Base-by-base conservation (phyloP, 2,329 filamentous ascomycete species). In the Ambrosiella beaveri region DNA sequence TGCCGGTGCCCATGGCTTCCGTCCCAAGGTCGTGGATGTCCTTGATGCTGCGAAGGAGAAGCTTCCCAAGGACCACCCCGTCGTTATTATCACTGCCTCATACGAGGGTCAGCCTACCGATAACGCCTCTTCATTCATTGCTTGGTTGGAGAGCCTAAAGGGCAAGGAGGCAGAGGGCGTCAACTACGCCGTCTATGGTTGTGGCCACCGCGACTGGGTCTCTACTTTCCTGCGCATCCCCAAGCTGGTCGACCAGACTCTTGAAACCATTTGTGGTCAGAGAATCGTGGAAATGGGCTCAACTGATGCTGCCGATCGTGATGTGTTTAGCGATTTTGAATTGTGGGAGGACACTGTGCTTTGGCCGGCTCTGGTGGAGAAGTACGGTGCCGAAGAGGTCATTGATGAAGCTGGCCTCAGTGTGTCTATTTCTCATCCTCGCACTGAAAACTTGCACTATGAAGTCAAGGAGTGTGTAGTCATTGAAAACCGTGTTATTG, bases 101-200 rank as follows among this genome's bases (percentile, higher is more conserved):
- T 90, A 89, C 63, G 85, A 90, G 64, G 86, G 86, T 0, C 75
- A 86, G 57, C 82, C 86, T 0, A 79, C 85, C 0, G 83, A 87
- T 61, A 88, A 90, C 61, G 86, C 85, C 0, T 74, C 71, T 0
- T 75, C 79, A 54, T 89, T 89, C 64, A 75, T 83, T 27, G 71
- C 75, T 15, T 89, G 85, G 85, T 67, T 88, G 5, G 73, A 80
- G 62, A 71, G 65, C 11, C 69, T 78, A 9, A 71, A 76, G 58
- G 73, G 70, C 7, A 69, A 75, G 2, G 71, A 75, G 55, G 66
- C 86, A 19, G 70, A 78, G 7, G 75, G 74, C 7, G 75, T 84
- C 0, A 71, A 76, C 1, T 89, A 82, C 65, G 77, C 83, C 1
- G 79, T 88, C 2, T 90, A 86, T 66, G 85, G 83, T 1, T 84